Evolutionary conservation across 441 rosid species (phyloP), one percentile per base, ranked within the genome.

Genomic region (Brassica balearica): DNA sequence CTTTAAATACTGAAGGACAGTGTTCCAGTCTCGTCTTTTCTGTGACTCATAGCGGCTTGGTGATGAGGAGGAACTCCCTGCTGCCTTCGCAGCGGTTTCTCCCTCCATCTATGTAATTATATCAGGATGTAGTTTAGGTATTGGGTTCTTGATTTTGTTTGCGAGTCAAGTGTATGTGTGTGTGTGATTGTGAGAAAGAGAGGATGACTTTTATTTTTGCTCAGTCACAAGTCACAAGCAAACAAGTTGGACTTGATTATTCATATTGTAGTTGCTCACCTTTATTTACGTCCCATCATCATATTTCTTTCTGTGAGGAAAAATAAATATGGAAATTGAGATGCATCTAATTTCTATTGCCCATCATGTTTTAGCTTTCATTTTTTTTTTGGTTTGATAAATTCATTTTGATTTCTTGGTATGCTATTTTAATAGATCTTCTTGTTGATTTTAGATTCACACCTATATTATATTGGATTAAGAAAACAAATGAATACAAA

Each of bases 21-120:
- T 89, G 82, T 91, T 91, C 98, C 98, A 95, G 89, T 95, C 98
- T 69, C 98, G 75, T 61, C 97, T 85, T 84, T 95, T 95, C 22
- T 95, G 98, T 0, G 96, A 95, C 87, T 93, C 97, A 85, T 95
- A 95, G 4, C 98, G 86, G 81, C 98, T 95, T 53, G 79, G 79
- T 3, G 85, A 91, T 1, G 82, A 68, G 69, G 77, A 67, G 74
- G 77, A 73, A 68, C 51, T 62, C 34, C 38, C 36, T 32, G 66
- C 65, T 72, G 59, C 19, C 38, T 72, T 78, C 1, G 27, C 48
- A 61, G 23, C 20, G 64, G 67, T 43, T 43, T 69, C 76, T 67
- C 77, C 81, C 46, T 72, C 81, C 81, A 78, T 78, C 29, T 72
- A 4, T 62, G 32, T 67, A 12, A 17, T 32, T 38, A 4, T 20